Evolutionary conservation across 2,329 filamentous ascomycete species (phyloP).

Genomic region (Dendryphion nanum): DNA sequence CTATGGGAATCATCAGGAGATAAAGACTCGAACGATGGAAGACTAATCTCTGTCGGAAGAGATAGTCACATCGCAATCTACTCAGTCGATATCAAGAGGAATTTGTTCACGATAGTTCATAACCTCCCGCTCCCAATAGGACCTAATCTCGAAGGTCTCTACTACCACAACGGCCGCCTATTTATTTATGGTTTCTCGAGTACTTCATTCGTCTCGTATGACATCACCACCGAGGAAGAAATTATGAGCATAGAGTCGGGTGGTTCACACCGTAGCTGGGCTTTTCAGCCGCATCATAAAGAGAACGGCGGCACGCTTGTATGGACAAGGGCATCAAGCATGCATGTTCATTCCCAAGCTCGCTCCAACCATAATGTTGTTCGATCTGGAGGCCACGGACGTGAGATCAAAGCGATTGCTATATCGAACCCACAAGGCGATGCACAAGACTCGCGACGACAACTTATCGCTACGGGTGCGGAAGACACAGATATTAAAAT

Average conservation of each 20-base stretch:
- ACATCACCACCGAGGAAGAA: constrained; percentile 69
- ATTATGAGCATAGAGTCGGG: constrained; percentile 75
- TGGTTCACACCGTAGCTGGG: constrained; percentile 77
- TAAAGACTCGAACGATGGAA: constrained; percentile 32
- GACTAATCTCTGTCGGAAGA: constrained; percentile 70
- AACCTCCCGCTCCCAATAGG: constrained; percentile 69
- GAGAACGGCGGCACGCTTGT: constrained; percentile 57
- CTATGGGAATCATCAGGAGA: constrained; percentile 32
- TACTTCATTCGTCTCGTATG: constrained; percentile 78
- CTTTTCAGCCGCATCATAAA: constrained; percentile 43
- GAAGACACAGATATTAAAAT: constrained; percentile 76
- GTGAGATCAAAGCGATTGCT: constrained; percentile 73
- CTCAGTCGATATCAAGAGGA: constrained; percentile 23
- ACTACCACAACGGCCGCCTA: constrained; percentile 56
- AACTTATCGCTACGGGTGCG: constrained; percentile 64
- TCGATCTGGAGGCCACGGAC: constrained; percentile 73
- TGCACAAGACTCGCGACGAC: too few species aligned
- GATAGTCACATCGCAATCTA: constrained; percentile 75
- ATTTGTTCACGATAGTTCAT: constrained; percentile 55
- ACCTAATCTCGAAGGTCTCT: constrained; percentile 72
- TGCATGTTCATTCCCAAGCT: constrained; percentile 46
- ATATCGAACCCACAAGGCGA: constrained; percentile 32
- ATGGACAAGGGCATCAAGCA: constrained; percentile 68
- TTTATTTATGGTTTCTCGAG: constrained; percentile 79
- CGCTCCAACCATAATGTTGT: constrained; percentile 50